These are phyloP conservation scores for Hypoxylon sp. DNA, from an alignment of 2,329 filamentous ascomycete genomes.

Conservation along the genomic window DNA sequence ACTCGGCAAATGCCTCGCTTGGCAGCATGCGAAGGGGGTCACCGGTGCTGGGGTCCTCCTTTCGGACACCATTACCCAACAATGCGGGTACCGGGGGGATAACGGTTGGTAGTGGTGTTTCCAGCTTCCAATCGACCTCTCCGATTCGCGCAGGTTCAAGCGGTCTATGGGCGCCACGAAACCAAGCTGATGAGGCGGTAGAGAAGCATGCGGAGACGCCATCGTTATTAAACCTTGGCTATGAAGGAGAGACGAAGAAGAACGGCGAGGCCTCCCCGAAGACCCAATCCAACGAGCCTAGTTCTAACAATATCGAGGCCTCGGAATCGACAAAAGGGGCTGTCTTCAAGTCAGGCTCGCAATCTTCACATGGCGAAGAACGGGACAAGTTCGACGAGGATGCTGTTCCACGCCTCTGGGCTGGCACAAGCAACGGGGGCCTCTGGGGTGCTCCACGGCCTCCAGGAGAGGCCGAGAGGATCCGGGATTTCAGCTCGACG, in stretches of 20 bases:
- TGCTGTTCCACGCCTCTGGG: conserved; percentile 45
- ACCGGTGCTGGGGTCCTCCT: conserved; percentile 33
- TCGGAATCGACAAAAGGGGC: background rate
- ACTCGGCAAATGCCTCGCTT: conserved; percentile 61
- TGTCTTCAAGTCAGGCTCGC: conserved; percentile 5
- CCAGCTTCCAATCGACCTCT: conserved; percentile 45
- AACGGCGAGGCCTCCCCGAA: conserved; percentile 18
- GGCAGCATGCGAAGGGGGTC: conserved; percentile 56
- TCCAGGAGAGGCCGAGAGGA: conserved; percentile 51
- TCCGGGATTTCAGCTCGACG: conserved; percentile 49
- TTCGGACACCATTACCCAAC: conserved; percentile 48
- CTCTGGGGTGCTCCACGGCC: conserved; percentile 52
- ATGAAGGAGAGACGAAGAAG: conserved; percentile 51
- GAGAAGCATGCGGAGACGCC: conserved; percentile 50
- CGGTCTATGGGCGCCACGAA: conserved; percentile 66
- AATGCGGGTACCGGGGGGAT: conserved; percentile 56
- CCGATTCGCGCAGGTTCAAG: conserved; percentile 60
- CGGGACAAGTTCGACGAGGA: conserved; percentile 49
- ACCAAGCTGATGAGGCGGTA: conserved; percentile 47
- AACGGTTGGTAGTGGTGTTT: conserved; percentile 57
- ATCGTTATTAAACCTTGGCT: conserved; percentile 68
- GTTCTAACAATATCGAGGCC: conserved; percentile 3
- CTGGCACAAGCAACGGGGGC: conserved; percentile 47
- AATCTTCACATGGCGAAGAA: conserved; percentile 46
- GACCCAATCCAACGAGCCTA: conserved; percentile 14